These are phyloP conservation scores for Phaeosphaeriaceae sp. DNA, from an alignment of 2,329 filamentous ascomycete species.

Conservation along the genomic window DNA sequence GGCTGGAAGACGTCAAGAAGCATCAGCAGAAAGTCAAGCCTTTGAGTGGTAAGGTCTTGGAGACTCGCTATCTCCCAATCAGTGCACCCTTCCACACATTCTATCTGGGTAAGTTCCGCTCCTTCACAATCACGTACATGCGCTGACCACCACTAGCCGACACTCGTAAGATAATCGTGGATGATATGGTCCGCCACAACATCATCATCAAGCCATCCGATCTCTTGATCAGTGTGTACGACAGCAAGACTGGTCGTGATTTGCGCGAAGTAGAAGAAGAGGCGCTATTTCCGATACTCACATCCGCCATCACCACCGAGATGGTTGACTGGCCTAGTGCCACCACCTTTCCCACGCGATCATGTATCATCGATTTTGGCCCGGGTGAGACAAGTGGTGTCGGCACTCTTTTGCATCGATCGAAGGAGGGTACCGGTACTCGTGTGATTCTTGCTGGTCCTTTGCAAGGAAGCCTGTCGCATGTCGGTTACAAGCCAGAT, in stretches of 20 bases:
- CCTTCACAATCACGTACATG: background rate
- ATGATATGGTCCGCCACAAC: constrained; percentile 17
- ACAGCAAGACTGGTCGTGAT: constrained; percentile 22
- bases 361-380: constrained; percentile 30
- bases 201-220: constrained; percentile 20
- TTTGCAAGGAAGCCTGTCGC: constrained; percentile 10
- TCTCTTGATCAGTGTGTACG: constrained; percentile 24
- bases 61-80: constrained; percentile 51
- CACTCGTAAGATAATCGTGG: constrained; percentile 8
- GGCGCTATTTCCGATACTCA: constrained; percentile 22
- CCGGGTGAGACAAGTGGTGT: constrained; percentile 28
- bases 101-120: constrained; percentile 30
- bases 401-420: constrained; percentile 20
- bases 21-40: constrained; percentile 10
- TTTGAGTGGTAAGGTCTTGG: constrained; percentile 25
- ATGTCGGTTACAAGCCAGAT: constrained; percentile 23
- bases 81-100: constrained; percentile 51
- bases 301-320: constrained; percentile 20
- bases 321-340: constrained; percentile 25
- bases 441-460: constrained; percentile 24
- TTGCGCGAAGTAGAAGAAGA: constrained; percentile 17
- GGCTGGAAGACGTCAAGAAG: constrained; percentile 32
- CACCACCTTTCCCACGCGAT: constrained; percentile 18
- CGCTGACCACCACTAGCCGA: background rate
- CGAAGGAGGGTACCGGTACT: constrained; percentile 22